Conservation (phyloP, 177 flowering plant species). For the Tripterygium wilfordii region DNA sequence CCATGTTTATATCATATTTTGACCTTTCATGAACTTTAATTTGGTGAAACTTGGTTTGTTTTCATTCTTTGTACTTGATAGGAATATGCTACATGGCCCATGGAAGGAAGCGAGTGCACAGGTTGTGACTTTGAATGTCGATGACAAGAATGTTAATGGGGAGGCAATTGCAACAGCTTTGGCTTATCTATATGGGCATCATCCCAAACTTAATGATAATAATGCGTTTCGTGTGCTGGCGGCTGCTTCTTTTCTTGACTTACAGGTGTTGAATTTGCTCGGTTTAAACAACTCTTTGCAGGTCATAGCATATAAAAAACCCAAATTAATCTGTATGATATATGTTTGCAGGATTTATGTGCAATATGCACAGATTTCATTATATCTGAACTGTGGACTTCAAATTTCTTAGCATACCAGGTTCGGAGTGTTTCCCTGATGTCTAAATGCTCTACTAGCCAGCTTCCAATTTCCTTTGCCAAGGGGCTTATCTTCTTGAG, state of each 20-base stretch:
- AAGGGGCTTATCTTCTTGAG: not conserved
- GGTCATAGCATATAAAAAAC: not conserved
- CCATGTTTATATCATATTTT: too few relatives aligned
- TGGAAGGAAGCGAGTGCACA: conserved; percentile 93
- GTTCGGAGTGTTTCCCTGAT: conserved; percentile 26
- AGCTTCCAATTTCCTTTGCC: too few relatives aligned
- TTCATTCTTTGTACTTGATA: conserved; percentile 20
- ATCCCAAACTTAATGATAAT: conserved; percentile 81
- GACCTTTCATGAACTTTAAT: too few relatives aligned
- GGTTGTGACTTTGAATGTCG: conserved; percentile 66
- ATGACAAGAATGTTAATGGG: conserved; percentile 81
- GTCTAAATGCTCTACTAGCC: too few relatives aligned
- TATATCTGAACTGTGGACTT: conserved; percentile 87
- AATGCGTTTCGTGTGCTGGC: conserved; percentile 98
- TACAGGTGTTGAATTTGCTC: conserved; percentile 54
- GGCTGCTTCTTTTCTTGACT: conserved; percentile 97
- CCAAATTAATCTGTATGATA: not conserved
- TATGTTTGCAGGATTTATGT: conserved; percentile 78
- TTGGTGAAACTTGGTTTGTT: not conserved
- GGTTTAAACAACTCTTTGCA: not conserved
- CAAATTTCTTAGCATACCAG: conserved; percentile 93
- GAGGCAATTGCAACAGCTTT: conserved; percentile 81
- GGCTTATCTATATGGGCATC: conserved; percentile 92
- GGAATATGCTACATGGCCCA: conserved; percentile 98
- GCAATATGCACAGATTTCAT: conserved; percentile 94